Conservation (phyloP, 495 filamentous ascomycete genomes). For the Emericellopsis terricola region DNA sequence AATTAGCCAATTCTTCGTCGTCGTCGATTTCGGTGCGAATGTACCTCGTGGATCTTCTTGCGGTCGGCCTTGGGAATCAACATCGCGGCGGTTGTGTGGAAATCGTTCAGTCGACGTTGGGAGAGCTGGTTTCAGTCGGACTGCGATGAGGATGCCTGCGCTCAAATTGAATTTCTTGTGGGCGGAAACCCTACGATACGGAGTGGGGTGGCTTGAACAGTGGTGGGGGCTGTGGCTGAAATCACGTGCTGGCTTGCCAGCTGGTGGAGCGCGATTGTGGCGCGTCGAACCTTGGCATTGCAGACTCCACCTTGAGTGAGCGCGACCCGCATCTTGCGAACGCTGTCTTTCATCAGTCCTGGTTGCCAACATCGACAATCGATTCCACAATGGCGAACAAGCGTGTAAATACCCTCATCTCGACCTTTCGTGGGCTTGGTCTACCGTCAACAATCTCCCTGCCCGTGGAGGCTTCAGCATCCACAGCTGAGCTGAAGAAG, state of each 20-base stretch:
- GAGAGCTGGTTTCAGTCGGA: slow-evolving; percentile 6
- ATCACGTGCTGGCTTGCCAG: slow-evolving; percentile 3
- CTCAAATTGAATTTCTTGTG: slow-evolving; percentile 5
- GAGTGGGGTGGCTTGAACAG: slow-evolving; percentile 2
- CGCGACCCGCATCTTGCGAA: neutral
- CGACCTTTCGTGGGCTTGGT: slow-evolving; percentile 64
- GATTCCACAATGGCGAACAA: neutral
- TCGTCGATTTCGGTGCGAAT: slow-evolving; percentile 3
- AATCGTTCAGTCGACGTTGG: slow-evolving; percentile 25
- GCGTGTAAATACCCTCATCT: slow-evolving; percentile 76
- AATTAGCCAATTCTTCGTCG: neutral
- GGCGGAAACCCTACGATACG: slow-evolving; percentile 5
- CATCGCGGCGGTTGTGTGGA: slow-evolving; percentile 44
- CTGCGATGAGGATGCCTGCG: neutral
- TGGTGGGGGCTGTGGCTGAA: slow-evolving; percentile 6
- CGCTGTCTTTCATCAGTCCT: neutral
- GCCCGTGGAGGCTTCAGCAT: slow-evolving; percentile 44
- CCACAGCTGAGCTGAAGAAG: slow-evolving; percentile 45
- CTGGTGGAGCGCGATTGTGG: no score
- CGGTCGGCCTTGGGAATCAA: slow-evolving; percentile 99
- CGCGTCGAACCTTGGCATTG: no score
- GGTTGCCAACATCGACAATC: neutral
- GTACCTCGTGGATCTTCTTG: slow-evolving; percentile 91
- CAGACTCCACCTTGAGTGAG: slow-evolving; percentile 1
- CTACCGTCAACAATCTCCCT: slow-evolving; percentile 64